Evolutionary conservation across 352 stramenopile genomes (phyloP).

Genomic region (Globisporangium splendens): DNA sequence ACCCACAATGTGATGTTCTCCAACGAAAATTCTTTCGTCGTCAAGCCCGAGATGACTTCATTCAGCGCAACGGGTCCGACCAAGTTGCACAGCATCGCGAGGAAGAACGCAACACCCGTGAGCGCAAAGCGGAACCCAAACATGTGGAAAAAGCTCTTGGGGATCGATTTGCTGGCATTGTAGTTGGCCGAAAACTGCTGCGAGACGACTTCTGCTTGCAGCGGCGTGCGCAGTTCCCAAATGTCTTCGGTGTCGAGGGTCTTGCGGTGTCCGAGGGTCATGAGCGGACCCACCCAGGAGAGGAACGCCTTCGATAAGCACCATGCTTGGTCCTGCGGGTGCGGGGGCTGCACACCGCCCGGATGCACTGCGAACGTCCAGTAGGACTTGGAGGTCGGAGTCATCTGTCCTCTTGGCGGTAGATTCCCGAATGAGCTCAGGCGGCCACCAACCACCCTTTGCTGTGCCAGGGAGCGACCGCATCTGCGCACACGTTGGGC

Average conservation of each 20-base stretch:
- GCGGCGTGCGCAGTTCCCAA: slow-evolving; percentile 25
- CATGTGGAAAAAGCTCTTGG: slow-evolving; percentile 9
- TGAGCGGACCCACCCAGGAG: slow-evolving; percentile 40
- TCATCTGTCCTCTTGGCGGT: neutral
- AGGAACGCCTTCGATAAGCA: slow-evolving; percentile 34
- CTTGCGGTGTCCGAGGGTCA: slow-evolving; percentile 32
- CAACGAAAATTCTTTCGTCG: slow-evolving; percentile 8
- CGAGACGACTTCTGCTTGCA: slow-evolving; percentile 18
- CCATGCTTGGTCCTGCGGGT: slow-evolving; percentile 18
- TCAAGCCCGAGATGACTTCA: slow-evolving; percentile 4
- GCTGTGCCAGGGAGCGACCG: too few species aligned
- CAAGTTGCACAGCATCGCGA: slow-evolving; percentile 48
- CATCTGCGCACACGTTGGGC: too few species aligned
- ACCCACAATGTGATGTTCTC: slow-evolving; percentile 25
- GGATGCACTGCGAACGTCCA: neutral
- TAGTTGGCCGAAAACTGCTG: slow-evolving; percentile 20
- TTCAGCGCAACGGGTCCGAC: slow-evolving; percentile 50
- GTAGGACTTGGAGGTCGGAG: slow-evolving; percentile 3
- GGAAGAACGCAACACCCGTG: slow-evolving; percentile 39
- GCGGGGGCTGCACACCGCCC: neutral
- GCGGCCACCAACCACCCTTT: too few species aligned
- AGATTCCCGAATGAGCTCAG: too few species aligned
- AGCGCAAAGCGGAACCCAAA: slow-evolving; percentile 39
- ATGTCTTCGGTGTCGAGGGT: slow-evolving; percentile 38
- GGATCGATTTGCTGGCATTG: slow-evolving; percentile 17